A percentile compares a stretch with the other conserved stretches of the same genome.
phyloP scores from a whole-genome alignment of 2,329 filamentous ascomycete genomes.

The Trichoderma sp. region DNA sequence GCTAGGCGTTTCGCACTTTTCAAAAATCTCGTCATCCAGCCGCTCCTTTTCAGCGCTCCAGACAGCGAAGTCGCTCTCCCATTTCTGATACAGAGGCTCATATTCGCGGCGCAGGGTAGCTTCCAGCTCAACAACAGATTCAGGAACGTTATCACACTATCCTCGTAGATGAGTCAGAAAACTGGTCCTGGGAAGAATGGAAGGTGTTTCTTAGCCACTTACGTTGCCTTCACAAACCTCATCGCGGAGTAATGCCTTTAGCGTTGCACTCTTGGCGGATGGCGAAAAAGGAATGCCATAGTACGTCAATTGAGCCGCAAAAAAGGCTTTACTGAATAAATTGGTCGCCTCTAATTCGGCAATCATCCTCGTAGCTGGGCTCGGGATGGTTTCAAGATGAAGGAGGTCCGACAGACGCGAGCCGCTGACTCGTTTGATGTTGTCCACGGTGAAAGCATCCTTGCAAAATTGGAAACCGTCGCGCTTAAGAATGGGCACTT shows the following conservation, averaged over 20 bases:
- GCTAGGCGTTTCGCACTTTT: background rate
- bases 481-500: background rate
- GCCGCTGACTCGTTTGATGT: background rate
- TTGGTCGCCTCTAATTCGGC: background rate
- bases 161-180: background rate
- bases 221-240: slow-evolving; percentile 13
- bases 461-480: slow-evolving; percentile 18
- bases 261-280: background rate
- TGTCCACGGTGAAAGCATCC: background rate
- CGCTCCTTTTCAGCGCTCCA: background rate
- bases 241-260: background rate
- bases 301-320: slow-evolving; percentile 6
- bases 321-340: background rate
- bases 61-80: slow-evolving; percentile 3
- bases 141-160: slow-evolving; percentile 1
- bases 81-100: slow-evolving; percentile 9
- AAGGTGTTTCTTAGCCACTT: background rate
- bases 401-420: background rate
- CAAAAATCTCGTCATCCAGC: slow-evolving; percentile 4
- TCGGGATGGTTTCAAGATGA: background rate
- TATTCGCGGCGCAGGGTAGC: slow-evolving; percentile 26
- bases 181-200: background rate
- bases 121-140: background rate
- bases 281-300: background rate
- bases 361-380: background rate